Evolutionary conservation across 2,329 filamentous ascomycete genomes (phyloP).

Genomic region (Pseudogymnoascus sp.): DNA sequence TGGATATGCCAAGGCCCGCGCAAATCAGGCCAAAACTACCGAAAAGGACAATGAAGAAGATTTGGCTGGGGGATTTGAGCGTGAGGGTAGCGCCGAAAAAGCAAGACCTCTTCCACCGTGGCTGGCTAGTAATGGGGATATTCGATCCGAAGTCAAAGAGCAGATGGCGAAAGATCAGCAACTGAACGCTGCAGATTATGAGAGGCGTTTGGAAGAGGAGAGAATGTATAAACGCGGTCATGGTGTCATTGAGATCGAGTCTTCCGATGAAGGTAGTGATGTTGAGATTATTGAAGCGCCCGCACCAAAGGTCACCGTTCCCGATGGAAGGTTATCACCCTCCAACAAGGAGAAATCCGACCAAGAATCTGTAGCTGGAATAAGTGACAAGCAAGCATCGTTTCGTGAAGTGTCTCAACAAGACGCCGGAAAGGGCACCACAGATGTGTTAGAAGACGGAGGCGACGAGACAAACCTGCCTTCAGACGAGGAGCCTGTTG

Average conservation of each 20-base stretch:
- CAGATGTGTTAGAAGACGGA: not conserved
- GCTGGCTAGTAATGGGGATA: constrained; percentile 56
- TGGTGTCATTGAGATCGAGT: constrained; percentile 53
- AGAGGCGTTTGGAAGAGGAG: constrained; percentile 48
- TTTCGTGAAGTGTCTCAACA: not conserved
- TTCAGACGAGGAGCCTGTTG: constrained; percentile 28
- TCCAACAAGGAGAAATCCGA: not conserved
- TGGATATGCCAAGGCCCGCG: not conserved
- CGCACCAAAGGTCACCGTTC: constrained; percentile 25
- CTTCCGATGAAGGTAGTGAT: constrained; percentile 47
- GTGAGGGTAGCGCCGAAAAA: constrained; percentile 27
- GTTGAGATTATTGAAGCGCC: constrained; percentile 48
- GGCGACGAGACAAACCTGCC: not conserved
- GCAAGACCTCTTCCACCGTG: constrained; percentile 62
- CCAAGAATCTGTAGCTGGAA: not conserved
- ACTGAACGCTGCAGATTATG: constrained; percentile 55
- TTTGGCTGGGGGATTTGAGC: constrained; percentile 33
- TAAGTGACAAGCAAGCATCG: not conserved
- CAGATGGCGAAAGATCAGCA: constrained; percentile 48
- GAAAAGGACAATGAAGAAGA: constrained; percentile 27
- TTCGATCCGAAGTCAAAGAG: constrained; percentile 53
- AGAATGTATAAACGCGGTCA: constrained; percentile 38
- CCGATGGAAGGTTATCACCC: constrained; percentile 11
- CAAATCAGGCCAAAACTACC: not conserved
- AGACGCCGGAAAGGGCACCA: not conserved